phyloP scores from a whole-genome alignment of 1,284 basidiomycete genomes.

The Ustilago vetiveriae region DNA sequence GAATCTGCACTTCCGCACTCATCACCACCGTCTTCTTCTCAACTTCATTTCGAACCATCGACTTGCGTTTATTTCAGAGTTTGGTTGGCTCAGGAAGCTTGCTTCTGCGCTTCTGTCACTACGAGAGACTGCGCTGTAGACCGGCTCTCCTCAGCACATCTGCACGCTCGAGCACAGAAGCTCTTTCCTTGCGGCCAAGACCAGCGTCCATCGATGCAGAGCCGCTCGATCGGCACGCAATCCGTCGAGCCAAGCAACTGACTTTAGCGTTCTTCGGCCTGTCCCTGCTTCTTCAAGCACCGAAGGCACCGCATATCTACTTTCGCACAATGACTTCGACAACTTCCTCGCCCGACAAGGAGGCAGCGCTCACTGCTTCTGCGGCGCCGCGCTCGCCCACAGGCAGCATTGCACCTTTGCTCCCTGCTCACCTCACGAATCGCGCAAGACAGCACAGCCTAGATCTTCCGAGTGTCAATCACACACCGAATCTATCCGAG shows the following conservation, averaged over 20 bases:
- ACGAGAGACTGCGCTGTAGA: neutral
- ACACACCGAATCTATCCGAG: neutral
- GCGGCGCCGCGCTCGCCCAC: constrained; percentile 21
- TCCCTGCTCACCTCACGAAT: constrained; percentile 7
- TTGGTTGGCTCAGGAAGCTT: neutral
- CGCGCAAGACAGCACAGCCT: constrained; percentile 14
- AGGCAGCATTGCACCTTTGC: constrained; percentile 15
- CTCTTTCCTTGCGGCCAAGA: neutral
- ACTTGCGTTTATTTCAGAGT: too few relatives aligned
- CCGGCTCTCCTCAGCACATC: neutral
- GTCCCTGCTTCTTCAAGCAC: too few relatives aligned
- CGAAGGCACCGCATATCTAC: too few relatives aligned
- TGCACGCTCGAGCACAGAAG: too few relatives aligned
- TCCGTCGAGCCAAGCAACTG: neutral
- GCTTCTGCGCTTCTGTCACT: too few relatives aligned
- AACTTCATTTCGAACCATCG: neutral
- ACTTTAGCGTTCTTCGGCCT: neutral
- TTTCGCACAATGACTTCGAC: constrained; percentile 6
- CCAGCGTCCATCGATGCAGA: neutral
- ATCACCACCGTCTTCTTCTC: too few relatives aligned
- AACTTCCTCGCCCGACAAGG: neutral
- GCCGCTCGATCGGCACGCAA: neutral
- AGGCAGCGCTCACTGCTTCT: constrained; percentile 2
- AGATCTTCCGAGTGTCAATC: neutral
- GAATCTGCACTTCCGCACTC: too few relatives aligned